Base-by-base conservation (phyloP, 1,284 basidiomycete genomes). In the Erythrobasidium hasegawianum region DNA sequence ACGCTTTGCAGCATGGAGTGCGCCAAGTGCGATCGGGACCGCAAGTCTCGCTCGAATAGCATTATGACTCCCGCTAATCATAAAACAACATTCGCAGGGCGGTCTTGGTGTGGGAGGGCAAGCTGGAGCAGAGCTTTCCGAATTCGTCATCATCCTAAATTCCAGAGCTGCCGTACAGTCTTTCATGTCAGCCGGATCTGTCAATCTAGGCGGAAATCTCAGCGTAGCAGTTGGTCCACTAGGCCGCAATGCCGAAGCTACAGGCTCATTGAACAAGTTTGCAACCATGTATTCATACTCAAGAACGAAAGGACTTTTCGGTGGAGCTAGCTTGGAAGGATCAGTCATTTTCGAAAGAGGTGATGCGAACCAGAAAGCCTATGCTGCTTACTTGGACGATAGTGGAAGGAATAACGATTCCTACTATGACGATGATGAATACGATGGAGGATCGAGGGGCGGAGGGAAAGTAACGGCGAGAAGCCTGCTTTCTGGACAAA, bases 241-340 rank as follows among this genome's bases (percentile, higher is more conserved):
- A 0, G 95, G 95, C 20, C 85, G 95, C 41, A 96, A 93, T 71
- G 92, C 94, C 13, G 95, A 97, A 79, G 96, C 92, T 1, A 83
- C 86, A 20, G 94, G 92, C 14, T 82, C 90, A 0, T 73, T 98
- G 61, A 97, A 87, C 75, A 89, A 88, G 75, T 78, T 97, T 3
- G 90, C 94, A 7, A 93, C 94, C 54, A 97, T 97, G 92, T 90
- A 95, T 78, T 90, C 87, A 71, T 98, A 98, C 78, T 94, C 90
- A 2, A 53, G 68, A 49, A 69, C 54, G 11, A 26, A 24, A 24
- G 59, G 69, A 53, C 40, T 62, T 18, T 72, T 68, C 67, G 67
- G 80, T 43, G 82, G 82, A 10, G 79, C 84, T 20, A 92, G 90
- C 9, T 80, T 97, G 39, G 94, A 97, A 81, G 95, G 95, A 10